Evolutionary conservation across 108 stramenopile species (phyloP).

Genomic region (Parietichytrium sp.): DNA sequence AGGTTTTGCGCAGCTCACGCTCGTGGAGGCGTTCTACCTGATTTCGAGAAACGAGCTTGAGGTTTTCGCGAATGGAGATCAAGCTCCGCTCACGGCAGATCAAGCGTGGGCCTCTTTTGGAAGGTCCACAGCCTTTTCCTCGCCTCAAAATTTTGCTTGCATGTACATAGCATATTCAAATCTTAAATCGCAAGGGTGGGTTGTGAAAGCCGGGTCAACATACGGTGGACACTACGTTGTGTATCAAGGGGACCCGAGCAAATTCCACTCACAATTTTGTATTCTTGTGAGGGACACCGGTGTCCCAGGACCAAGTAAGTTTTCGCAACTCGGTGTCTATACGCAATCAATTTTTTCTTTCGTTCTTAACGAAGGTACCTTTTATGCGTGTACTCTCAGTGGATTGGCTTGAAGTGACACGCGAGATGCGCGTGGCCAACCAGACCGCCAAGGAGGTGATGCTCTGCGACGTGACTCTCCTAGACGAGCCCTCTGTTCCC

Average conservation of each 20-base stretch:
- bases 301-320: not conserved
- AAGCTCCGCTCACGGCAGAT: not conserved
- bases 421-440: constrained; percentile 37
- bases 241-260: constrained; percentile 3
- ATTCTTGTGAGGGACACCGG: not conserved
- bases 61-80: not conserved
- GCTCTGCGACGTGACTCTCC: not conserved
- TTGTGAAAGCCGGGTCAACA: not conserved
- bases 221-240: constrained; percentile 24
- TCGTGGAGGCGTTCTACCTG: not conserved
- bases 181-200: not conserved
- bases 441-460: constrained; percentile 33
- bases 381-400: not conserved
- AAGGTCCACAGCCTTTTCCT: not conserved
- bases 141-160: not conserved
- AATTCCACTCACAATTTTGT: constrained; percentile 31
- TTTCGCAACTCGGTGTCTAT: no score
- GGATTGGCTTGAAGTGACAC: constrained; percentile 9
- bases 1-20: no score
- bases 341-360: no score
- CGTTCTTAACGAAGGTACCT: no score
- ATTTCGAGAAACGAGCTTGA: not conserved
- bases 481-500: not conserved
- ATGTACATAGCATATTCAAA: constrained; percentile 3
- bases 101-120: not conserved